Percentiles rank a stretch among this genome's conserved stretches.
phyloP scores from a whole-genome alignment of 768 basidiomycete species.

The Tulasnella sp. region DNA sequence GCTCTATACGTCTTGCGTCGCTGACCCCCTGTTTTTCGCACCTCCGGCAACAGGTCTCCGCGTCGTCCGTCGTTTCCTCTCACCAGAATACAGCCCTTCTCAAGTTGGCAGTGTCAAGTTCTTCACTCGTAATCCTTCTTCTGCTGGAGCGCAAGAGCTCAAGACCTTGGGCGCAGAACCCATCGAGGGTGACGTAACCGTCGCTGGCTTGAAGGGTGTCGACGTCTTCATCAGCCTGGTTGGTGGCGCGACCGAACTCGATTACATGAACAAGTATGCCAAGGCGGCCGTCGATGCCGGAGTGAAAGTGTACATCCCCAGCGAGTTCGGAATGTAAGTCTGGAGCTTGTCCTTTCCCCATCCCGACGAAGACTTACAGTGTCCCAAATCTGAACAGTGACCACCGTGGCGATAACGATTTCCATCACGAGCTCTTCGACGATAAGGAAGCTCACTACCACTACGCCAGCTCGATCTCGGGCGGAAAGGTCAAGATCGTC shows the following conservation, averaged over 20 bases:
- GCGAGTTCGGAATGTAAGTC: slow-evolving; percentile 14
- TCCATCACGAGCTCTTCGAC: background rate
- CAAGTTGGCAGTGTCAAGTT: background rate
- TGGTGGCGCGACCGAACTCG: background rate
- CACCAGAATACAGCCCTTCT: background rate
- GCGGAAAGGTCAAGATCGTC: background rate
- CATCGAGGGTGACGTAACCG: background rate
- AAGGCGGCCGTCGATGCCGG: slow-evolving; percentile 28
- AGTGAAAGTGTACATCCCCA: slow-evolving; percentile 8
- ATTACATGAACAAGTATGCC: background rate
- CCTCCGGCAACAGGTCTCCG: background rate
- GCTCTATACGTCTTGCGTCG: background rate
- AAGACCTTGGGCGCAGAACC: background rate
- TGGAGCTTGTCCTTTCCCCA: too few species aligned
- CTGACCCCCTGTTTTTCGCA: too few species aligned
- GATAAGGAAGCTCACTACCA: background rate
- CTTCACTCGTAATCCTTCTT: background rate
- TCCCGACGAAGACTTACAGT: too few species aligned
- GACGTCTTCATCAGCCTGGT: background rate
- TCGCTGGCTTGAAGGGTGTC: background rate
- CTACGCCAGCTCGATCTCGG: background rate
- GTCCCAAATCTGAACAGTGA: background rate
- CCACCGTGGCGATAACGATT: background rate
- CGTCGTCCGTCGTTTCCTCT: background rate
- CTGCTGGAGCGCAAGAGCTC: background rate